Base-by-base conservation (phyloP, 345 rosid genomes). In the Hevea brasiliensis region DNA sequence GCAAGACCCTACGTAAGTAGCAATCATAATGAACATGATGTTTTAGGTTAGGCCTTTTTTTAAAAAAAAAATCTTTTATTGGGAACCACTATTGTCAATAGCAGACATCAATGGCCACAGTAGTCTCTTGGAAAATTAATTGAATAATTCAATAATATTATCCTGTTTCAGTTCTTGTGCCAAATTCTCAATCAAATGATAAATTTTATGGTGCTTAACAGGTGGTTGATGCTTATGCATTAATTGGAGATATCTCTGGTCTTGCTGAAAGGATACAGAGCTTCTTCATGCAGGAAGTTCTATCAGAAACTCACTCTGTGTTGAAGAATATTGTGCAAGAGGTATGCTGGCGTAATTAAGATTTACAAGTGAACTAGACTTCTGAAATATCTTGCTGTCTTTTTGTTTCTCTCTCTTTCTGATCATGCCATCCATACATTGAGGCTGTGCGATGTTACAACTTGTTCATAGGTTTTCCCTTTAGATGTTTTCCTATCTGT, bases 181-280 rank as follows among this genome's bases (percentile, higher is more conserved):
- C 8, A 71, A 45, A 57, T 60, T 54, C 45, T 21, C 56, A 35
- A 60, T 53, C 41, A 7, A 64, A 32, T 59, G 45, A 37, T 14
- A 53, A 9, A 29, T 23, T 47, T 10, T 61, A 51, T 50, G 37
- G 66, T 69, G 72, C 27, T 81, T 72, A 74, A 65, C 87, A 96
- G 99, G 98, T 93, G 72, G 85, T 96, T 78, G 99, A 96, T 68
- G 98, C 98, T 74, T 96, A 93, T 89, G 98, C 99, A 75, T 83
- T 96, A 73, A 96, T 96, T 51, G 99, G 99, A 68, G 98, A 96
- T 84, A 81, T 90, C 60, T 89, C 98, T 73, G 99, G 99, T 79
- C 98, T 96, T 74, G 95, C 96, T 50, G 99, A 92, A 81, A 96
- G 93, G 89, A 87, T 96, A 77, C 97, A 96, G 68, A 96, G 98